Conservation (phyloP, 2,329 filamentous ascomycete species). For the Trichophyton simii region DNA sequence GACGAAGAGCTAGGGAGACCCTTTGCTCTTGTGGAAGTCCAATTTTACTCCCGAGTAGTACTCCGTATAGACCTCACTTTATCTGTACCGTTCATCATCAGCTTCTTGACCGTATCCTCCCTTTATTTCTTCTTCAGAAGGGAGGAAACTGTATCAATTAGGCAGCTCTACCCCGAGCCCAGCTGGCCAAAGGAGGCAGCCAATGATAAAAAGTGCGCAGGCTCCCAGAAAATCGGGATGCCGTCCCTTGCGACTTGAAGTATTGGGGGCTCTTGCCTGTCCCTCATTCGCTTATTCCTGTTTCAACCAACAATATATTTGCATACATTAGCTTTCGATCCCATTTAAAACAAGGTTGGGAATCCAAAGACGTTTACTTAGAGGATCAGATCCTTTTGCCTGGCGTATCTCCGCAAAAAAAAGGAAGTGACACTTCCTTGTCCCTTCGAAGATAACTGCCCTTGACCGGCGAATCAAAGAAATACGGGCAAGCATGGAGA, state of each 20-base stretch:
- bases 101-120: not conserved
- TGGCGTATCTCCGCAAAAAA: not conserved
- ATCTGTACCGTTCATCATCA: not conserved
- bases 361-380: not conserved
- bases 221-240: not conserved
- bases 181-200: not conserved
- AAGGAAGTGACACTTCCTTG: not conserved
- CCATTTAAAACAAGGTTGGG: not conserved
- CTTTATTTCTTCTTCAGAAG: too few species aligned
- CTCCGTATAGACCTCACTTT: not conserved
- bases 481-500: conserved; percentile 1
- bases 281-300: not conserved
- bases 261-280: not conserved
- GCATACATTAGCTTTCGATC: not conserved
- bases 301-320: not conserved
- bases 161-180: not conserved
- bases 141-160: not conserved
- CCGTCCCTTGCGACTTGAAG: not conserved
- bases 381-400: not conserved
- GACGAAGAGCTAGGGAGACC: not conserved
- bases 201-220: not conserved
- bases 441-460: not conserved
- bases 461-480: conserved; percentile 2
- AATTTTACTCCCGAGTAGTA: not conserved
- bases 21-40: not conserved